Conservation (phyloP, 345 rosid genomes). For the Cardamine occulta region DNA sequence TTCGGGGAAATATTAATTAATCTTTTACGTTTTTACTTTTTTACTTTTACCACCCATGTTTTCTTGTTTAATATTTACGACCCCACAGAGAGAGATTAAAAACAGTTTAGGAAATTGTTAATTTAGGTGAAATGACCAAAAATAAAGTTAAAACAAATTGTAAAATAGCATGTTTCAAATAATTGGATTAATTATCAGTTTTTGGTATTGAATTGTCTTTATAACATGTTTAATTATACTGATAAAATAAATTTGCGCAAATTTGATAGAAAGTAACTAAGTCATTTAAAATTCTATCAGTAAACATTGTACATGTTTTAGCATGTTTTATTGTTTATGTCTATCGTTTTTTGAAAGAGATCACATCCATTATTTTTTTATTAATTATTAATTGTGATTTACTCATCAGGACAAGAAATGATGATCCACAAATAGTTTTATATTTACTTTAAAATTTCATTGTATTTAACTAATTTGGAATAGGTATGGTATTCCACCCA, state of each 20-base stretch:
- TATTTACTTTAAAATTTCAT: not conserved
- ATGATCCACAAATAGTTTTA: not conserved
- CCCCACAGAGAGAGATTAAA: not conserved
- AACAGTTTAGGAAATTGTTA: not conserved
- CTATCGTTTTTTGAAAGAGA: not conserved
- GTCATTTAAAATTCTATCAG: no score
- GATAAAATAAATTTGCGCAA: not conserved
- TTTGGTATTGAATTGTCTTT: not conserved
- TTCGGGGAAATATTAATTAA: not conserved
- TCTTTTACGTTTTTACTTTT: not conserved
- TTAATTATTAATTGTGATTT: not conserved
- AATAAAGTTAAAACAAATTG: not conserved
- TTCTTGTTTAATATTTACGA: not conserved
- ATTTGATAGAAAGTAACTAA: not conserved
- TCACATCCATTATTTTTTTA: not conserved
- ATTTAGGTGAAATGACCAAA: not conserved
- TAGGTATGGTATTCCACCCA: not conserved
- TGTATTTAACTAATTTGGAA: not conserved
- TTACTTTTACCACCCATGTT: conserved; percentile 16
- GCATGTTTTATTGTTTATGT: not conserved
- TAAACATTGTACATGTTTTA: no score
- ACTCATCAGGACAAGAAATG: not conserved
- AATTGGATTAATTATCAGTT: not conserved
- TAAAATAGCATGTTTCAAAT: not conserved
- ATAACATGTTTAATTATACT: not conserved